A percentile compares a stretch with the other conserved stretches of the same genome.
Evolutionary conservation across 768 basidiomycete genomes (phyloP).

Genomic region (Hericium coralloides): DNA sequence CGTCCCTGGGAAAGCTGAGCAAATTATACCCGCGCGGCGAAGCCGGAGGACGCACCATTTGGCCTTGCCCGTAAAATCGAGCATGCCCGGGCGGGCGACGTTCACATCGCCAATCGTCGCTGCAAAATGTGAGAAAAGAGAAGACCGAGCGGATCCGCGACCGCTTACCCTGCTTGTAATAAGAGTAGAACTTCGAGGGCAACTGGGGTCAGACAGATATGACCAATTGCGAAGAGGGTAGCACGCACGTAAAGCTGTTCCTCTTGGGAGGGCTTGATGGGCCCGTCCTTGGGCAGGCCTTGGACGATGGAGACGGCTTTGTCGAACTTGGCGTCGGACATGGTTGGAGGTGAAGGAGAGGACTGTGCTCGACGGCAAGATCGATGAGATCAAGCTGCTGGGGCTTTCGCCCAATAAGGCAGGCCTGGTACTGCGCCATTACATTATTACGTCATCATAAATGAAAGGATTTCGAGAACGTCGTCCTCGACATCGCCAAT

Average conservation of each 20-base stretch:
- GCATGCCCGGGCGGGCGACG: constrained; percentile 54
- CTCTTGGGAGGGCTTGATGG: constrained; percentile 61
- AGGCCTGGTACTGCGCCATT: background rate
- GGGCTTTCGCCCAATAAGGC: background rate
- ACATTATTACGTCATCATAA: background rate
- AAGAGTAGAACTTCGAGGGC: constrained; percentile 72
- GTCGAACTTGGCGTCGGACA: constrained; percentile 68
- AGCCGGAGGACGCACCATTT: constrained; percentile 60
- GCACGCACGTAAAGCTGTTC: constrained; percentile 71
- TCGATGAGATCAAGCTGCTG: background rate
- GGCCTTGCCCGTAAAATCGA: constrained; percentile 82
- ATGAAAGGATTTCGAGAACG: background rate
- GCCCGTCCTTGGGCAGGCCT: constrained; percentile 68
- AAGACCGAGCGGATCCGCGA: constrained; percentile 5
- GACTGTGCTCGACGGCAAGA: background rate
- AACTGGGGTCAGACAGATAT: constrained; percentile 4
- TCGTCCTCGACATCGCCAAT: background rate
- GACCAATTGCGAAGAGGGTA: constrained; percentile 5
- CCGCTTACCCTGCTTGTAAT: constrained; percentile 82
- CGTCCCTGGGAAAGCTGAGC: constrained; percentile 51
- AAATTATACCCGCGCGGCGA: background rate
- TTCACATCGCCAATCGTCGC: constrained; percentile 70
- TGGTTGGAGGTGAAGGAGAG: constrained; percentile 20
- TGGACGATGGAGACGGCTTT: constrained; percentile 64
- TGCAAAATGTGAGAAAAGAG: constrained; percentile 21